Percentiles rank a stretch among this genome's conserved stretches.
Evolutionary conservation across 225 moss, liverwort and hornwort species (phyloP).

Genomic region (Neckera pumila): DNA sequence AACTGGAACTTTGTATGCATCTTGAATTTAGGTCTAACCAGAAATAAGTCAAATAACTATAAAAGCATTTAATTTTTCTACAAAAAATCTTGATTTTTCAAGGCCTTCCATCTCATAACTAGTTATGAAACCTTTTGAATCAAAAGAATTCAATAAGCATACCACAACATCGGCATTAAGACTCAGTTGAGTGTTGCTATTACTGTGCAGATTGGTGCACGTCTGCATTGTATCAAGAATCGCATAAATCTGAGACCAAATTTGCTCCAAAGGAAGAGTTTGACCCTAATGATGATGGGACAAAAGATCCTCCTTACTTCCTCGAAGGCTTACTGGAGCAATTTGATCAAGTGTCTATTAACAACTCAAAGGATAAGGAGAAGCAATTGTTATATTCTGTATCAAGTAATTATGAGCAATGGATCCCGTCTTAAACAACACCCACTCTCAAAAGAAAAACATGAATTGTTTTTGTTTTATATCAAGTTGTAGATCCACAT

Average conservation of each 20-base stretch:
- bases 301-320: constrained; percentile 18
- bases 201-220: constrained; percentile 40
- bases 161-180: accelerated
- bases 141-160: not conserved
- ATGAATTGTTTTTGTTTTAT: not conserved
- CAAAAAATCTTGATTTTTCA: not conserved
- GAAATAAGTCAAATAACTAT: too few species aligned
- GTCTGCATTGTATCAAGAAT: constrained; percentile 26
- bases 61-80: not conserved
- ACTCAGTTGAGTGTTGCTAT: not conserved
- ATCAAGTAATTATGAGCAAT: not conserved
- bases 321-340: not conserved
- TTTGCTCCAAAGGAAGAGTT: not conserved
- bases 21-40: not conserved
- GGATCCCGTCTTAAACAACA: not conserved
- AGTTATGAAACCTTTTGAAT: not conserved
- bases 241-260: constrained; percentile 3
- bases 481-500: not conserved
- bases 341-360: not conserved
- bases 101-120: not conserved
- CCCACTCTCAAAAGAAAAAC: not conserved
- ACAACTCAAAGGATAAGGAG: not conserved
- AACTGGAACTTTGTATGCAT: not conserved
- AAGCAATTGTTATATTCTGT: not conserved
- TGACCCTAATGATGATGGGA: constrained; percentile 4